phyloP scores from a whole-genome alignment of 495 filamentous ascomycete species.

The Trichoderma orchidacearum region DNA sequence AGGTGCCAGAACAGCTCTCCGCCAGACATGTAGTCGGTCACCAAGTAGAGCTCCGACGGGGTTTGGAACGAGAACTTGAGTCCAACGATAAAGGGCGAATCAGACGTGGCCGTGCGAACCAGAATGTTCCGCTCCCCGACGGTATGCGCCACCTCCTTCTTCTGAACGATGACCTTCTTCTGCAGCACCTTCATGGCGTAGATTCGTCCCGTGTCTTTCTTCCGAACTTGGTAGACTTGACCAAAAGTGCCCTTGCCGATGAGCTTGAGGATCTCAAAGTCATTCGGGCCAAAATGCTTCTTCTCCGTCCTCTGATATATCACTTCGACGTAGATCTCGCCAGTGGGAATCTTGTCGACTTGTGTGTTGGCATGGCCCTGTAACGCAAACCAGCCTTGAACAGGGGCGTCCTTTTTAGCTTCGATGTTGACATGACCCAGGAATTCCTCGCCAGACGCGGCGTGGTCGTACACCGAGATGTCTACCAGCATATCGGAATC shows the following conservation, averaged over 20 bases:
- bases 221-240: conserved; percentile 99
- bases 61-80: conserved; percentile 99
- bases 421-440: conserved; percentile 77
- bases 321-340: conserved; percentile 83
- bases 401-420: conserved; percentile 46
- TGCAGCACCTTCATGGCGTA: conserved; percentile 99
- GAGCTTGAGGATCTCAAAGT: conserved; percentile 89
- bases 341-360: conserved; percentile 49
- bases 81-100: conserved; percentile 95
- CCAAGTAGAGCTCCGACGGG: conserved; percentile 87
- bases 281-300: conserved; percentile 89
- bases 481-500: conserved; percentile 85
- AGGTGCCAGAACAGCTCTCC: conserved; percentile 98
- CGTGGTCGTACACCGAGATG: conserved; percentile 84
- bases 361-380: conserved; percentile 44
- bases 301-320: conserved; percentile 80
- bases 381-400: conserved; percentile 79
- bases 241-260: conserved; percentile 98
- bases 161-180: conserved; percentile 99
- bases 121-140: conserved; percentile 94
- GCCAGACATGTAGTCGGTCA: conserved; percentile 99
- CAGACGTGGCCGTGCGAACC: conserved; percentile 86
- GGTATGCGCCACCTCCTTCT: conserved; percentile 97
- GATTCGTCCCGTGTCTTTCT: conserved; percentile 89
- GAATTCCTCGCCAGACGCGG: conserved; percentile 70